phyloP scores from a whole-genome alignment of 2,329 filamentous ascomycete species.

The Tolypocladium album region DNA sequence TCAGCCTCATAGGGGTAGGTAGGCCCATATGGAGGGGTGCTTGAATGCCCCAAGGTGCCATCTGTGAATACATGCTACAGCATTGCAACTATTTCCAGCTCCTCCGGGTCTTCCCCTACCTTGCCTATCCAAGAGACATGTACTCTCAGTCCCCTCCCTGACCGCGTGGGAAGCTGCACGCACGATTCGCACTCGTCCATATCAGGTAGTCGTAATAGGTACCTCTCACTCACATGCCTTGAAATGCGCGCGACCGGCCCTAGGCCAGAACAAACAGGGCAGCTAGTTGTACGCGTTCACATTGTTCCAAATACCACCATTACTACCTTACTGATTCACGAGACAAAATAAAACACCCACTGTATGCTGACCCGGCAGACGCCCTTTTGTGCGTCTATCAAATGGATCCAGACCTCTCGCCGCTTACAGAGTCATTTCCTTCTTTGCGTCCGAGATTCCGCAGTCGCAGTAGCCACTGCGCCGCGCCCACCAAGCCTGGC shows the following conservation, averaged over 20 bases:
- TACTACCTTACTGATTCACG: neutral
- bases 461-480: neutral
- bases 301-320: neutral
- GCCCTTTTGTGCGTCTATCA: conserved; percentile 7
- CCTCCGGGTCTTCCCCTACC: no score
- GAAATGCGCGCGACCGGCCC: neutral
- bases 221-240: neutral
- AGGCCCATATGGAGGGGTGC: no score
- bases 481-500: neutral
- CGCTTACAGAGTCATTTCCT: neutral
- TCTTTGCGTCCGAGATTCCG: neutral
- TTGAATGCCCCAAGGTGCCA: no score
- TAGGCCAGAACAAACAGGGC: neutral
- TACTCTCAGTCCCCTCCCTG: no score
- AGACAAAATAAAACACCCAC: neutral
- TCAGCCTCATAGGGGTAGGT: no score
- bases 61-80: no score
- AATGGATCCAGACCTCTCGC: conserved; percentile 4
- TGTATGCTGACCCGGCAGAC: conserved; percentile 2
- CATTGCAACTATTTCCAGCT: no score
- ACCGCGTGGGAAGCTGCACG: neutral
- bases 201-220: no score
- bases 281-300: neutral
- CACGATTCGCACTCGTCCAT: no score
- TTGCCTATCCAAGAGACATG: no score